Percentiles rank a stretch among this genome's conserved stretches.
These are phyloP conservation scores for Pythium dissotocum DNA, from an alignment of 352 stramenopile species.

Conservation along the genomic window DNA sequence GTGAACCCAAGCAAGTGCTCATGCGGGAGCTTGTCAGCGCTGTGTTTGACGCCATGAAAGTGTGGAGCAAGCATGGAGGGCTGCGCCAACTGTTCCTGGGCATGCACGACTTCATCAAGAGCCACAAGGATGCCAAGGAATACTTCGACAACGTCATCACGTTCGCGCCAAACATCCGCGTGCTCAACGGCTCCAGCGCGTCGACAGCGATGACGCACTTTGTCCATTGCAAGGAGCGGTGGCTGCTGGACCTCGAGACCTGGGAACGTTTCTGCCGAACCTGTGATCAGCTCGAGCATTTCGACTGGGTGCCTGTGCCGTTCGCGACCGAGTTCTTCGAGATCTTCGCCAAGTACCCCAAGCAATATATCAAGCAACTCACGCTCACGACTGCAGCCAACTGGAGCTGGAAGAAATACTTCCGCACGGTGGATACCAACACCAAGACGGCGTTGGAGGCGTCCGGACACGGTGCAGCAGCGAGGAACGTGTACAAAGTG, in stretches of 20 bases:
- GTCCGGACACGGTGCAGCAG: background rate
- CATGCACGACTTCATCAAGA: conserved; percentile 1
- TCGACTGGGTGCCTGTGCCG: conserved; percentile 8
- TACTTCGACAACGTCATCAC: background rate
- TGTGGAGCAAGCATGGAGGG: background rate
- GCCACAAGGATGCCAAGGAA: background rate
- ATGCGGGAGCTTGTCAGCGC: background rate
- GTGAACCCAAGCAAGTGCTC: background rate
- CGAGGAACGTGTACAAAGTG: background rate
- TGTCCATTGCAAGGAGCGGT: background rate
- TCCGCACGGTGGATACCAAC: background rate
- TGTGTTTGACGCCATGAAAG: background rate
- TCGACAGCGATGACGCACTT: background rate
- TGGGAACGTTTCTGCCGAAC: conserved; percentile 11
- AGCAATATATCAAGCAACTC: conserved; percentile 6
- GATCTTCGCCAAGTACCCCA: conserved; percentile 9
- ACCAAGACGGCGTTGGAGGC: background rate
- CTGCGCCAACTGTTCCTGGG: background rate
- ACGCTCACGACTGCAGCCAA: conserved; percentile 9
- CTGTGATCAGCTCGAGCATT: background rate
- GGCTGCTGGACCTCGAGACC: conserved; percentile 1
- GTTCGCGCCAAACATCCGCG: background rate
- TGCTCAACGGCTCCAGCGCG: background rate
- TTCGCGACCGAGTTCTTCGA: conserved; percentile 14
- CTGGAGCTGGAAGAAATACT: conserved; percentile 17